phyloP scores from a whole-genome alignment of 1,284 basidiomycete genomes.

The Pseudozyma flocculosa region DNA sequence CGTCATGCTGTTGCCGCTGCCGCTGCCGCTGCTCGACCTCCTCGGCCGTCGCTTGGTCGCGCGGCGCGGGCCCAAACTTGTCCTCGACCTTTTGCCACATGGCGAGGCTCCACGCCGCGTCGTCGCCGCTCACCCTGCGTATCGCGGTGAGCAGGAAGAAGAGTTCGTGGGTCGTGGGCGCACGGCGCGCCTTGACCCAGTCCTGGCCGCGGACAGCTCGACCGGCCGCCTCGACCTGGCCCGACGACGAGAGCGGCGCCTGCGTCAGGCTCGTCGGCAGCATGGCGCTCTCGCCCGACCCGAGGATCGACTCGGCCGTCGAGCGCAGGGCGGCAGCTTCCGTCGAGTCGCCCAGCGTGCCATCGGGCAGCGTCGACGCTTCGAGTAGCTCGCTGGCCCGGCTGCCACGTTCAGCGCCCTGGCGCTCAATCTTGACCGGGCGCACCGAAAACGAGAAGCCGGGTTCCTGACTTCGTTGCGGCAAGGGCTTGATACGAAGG shows the following conservation, averaged over 20 bases:
- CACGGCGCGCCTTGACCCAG: background rate
- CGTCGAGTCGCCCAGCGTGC: slow-evolving; percentile 5
- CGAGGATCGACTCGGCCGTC: background rate
- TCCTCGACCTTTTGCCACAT: slow-evolving; percentile 22
- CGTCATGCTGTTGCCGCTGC: too few species aligned
- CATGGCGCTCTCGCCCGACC: background rate
- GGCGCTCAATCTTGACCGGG: background rate
- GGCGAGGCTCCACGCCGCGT: slow-evolving; percentile 24
- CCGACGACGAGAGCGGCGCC: too few species aligned
- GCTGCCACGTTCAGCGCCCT: too few species aligned
- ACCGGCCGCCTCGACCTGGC: too few species aligned
- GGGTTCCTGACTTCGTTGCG: too few species aligned
- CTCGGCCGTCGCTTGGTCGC: too few species aligned
- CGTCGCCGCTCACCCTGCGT: slow-evolving; percentile 23
- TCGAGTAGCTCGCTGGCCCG: background rate
- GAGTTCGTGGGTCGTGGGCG: slow-evolving; percentile 24
- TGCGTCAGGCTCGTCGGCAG: background rate
- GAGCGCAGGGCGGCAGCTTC: background rate
- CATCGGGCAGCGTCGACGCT: background rate
- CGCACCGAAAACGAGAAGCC: too few species aligned
- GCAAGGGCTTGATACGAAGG: slow-evolving; percentile 9
- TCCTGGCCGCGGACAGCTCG: too few species aligned
- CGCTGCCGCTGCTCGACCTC: too few species aligned
- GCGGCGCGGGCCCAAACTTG: slow-evolving; percentile 9
- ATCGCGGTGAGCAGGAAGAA: slow-evolving; percentile 33